Percentiles rank a stretch among this genome's conserved stretches.
Conservation (phyloP, 176 grass and related monocot genomes). For the Juncus inflexus region DNA sequence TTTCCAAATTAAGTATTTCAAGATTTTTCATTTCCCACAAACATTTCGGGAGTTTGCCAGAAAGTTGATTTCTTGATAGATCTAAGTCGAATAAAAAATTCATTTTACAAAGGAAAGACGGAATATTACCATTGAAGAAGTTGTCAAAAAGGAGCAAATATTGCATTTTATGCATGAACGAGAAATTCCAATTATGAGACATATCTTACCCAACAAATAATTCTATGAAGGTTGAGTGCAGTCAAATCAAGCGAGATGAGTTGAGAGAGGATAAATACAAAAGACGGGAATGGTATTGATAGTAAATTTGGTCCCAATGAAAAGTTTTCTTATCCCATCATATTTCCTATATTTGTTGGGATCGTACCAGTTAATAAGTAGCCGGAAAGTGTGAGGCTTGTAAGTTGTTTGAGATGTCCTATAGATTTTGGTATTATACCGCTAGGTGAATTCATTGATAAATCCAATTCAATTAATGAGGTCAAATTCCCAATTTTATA, state of each 20-base stretch:
- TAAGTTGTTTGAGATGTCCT: no score
- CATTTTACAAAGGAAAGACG: conserved; percentile 45
- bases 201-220: conserved; percentile 11
- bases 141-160: conserved; percentile 22
- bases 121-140: conserved; percentile 36
- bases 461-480: conserved; percentile 38
- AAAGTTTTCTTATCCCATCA: no score
- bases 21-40: conserved; percentile 40
- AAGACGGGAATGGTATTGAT: conserved; percentile 21
- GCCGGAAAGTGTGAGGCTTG: no score
- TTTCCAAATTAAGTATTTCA: conserved; percentile 51
- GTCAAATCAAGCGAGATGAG: conserved; percentile 33
- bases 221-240: conserved; percentile 4
- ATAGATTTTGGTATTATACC: no score
- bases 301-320: conserved; percentile 32
- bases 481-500: conserved; percentile 43
- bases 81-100: conserved; percentile 41
- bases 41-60: conserved; percentile 45
- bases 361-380: no score
- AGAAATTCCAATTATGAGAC: neutral
- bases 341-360: no score
- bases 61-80: conserved; percentile 66
- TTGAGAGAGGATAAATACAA: conserved; percentile 17
- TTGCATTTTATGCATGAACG: conserved; percentile 8
- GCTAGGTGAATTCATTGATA: no score